Conservation (phyloP, 768 basidiomycete genomes). For the Fistulinella prunicolor region DNA sequence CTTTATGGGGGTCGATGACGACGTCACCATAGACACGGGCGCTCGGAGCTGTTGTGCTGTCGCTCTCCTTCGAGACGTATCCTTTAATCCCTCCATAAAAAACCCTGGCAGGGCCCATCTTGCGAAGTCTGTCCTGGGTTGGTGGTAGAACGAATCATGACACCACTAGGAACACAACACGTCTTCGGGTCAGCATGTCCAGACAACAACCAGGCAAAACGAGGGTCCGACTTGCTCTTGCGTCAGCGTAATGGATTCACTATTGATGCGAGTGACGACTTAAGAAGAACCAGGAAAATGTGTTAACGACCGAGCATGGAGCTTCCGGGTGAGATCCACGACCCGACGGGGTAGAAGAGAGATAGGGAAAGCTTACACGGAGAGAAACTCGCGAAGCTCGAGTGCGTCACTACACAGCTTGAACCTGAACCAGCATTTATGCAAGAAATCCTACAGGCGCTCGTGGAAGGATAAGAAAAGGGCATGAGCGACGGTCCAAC, state of each 20-base stretch:
- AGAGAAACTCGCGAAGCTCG: constrained; percentile 24
- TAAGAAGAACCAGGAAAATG: too few species aligned
- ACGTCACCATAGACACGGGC: not conserved
- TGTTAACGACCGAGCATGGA: too few species aligned
- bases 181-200: constrained; percentile 7
- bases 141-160: constrained; percentile 11
- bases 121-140: constrained; percentile 1
- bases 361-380: constrained; percentile 23
- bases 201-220: not conserved
- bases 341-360: not conserved
- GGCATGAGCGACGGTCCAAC: not conserved
- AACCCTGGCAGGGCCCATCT: constrained; percentile 1
- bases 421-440: constrained; percentile 27
- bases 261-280: too few species aligned
- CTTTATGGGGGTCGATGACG: not conserved
- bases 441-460: constrained; percentile 22
- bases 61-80: not conserved
- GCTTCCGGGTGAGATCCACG: constrained; percentile 8
- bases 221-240: constrained; percentile 21
- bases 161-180: constrained; percentile 12
- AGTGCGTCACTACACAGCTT: constrained; percentile 19
- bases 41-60: constrained; percentile 3
- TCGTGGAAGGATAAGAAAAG: not conserved
- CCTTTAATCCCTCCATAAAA: not conserved
- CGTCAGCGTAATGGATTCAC: constrained; percentile 21